phyloP scores from a whole-genome alignment of 2,329 filamentous ascomycete genomes.

The Aspergillus melleus region DNA sequence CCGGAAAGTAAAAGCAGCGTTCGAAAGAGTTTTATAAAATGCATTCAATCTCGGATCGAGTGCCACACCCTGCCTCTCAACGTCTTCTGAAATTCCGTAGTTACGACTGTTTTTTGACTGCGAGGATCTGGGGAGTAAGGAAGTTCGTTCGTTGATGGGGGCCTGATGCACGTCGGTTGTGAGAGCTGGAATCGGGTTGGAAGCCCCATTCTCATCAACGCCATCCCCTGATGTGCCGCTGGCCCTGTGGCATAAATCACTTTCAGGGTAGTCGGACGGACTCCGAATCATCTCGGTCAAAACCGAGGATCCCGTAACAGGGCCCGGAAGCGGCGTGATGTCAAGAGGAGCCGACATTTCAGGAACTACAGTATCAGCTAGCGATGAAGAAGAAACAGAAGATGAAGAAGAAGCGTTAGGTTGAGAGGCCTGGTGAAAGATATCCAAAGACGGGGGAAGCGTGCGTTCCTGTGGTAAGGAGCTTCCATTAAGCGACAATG shows the following conservation, averaged over 20 bases:
- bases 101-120: constrained; percentile 27
- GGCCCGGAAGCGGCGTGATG: constrained; percentile 14
- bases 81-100: constrained; percentile 34
- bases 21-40: constrained; percentile 20
- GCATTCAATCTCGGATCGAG: constrained; percentile 12
- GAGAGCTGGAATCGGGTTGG: constrained; percentile 8
- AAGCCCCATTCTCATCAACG: constrained; percentile 15
- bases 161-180: constrained; percentile 17
- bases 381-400: constrained; percentile 17
- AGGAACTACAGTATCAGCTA: constrained; percentile 20
- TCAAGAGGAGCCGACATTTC: constrained; percentile 16
- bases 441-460: constrained; percentile 30
- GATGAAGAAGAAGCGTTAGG: neutral
- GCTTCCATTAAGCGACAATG: constrained; percentile 56
- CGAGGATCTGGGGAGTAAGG: constrained; percentile 32
- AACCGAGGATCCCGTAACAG: constrained; percentile 44
- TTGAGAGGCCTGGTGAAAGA: constrained; percentile 23
- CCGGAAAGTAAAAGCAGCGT: constrained; percentile 26
- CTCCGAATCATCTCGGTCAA: constrained; percentile 53
- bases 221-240: constrained; percentile 14
- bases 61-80: constrained; percentile 28
- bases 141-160: constrained; percentile 36
- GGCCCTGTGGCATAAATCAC: constrained; percentile 10
- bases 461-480: constrained; percentile 27
- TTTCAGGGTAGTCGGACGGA: constrained; percentile 32